These are phyloP conservation scores for Syzygium oleosum DNA, from an alignment of 345 rosid genomes.

Conservation along the genomic window DNA sequence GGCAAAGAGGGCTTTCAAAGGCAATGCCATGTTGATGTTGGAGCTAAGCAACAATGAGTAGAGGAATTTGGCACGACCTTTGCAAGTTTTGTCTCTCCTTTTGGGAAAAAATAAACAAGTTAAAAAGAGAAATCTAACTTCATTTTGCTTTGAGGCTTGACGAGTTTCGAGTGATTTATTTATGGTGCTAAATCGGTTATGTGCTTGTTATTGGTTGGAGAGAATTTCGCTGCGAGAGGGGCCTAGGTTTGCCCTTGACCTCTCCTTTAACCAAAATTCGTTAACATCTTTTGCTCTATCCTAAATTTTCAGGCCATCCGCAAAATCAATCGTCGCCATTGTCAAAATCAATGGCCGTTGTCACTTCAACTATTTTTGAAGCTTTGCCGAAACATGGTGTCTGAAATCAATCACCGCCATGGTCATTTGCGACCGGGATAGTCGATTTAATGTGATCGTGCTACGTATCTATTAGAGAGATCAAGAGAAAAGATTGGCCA, in stretches of 20 bases:
- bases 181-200: not conserved
- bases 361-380: not conserved
- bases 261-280: not conserved
- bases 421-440: not conserved
- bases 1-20: not conserved
- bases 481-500: not conserved
- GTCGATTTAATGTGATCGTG: not conserved
- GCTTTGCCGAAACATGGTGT: not conserved
- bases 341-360: not conserved
- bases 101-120: not conserved
- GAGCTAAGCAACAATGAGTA: not conserved
- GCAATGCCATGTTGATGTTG: not conserved
- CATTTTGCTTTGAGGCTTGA: not conserved
- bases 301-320: not conserved
- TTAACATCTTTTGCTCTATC: not conserved
- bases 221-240: not conserved
- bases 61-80: not conserved
- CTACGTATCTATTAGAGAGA: not conserved
- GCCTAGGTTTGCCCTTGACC: not conserved
- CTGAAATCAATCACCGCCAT: not conserved
- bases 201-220: not conserved
- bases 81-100: not conserved
- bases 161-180: not conserved
- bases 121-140: not conserved
- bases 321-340: not conserved